phyloP scores from a whole-genome alignment of 495 filamentous ascomycete genomes.

The Neurospora tetraspora region DNA sequence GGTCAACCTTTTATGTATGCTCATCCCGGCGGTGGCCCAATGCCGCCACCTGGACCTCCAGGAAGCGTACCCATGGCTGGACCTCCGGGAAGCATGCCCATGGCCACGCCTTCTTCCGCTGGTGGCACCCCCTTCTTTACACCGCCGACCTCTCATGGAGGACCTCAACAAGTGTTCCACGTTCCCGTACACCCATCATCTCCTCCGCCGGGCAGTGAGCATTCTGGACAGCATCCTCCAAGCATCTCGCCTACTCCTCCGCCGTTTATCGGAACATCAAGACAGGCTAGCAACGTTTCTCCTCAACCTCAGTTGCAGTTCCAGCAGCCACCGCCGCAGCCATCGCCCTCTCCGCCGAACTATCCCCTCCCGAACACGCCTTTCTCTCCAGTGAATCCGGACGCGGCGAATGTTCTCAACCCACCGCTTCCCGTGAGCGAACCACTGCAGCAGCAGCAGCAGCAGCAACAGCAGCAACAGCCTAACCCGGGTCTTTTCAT shows the following conservation, averaged over 20 bases:
- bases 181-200: neutral
- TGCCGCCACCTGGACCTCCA: neutral
- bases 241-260: neutral
- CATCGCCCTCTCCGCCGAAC: neutral
- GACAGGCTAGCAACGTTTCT: neutral
- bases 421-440: conserved; percentile 1
- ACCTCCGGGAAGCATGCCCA: neutral
- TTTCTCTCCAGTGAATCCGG: conserved; percentile 14
- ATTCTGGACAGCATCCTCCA: neutral
- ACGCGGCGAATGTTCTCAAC: conserved; percentile 2
- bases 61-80: neutral
- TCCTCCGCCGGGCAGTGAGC: neutral
- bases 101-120: neutral
- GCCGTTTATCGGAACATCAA: neutral
- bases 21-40: neutral
- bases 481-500: neutral
- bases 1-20: conserved; percentile 2
- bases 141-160: neutral
- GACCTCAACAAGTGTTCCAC: neutral
- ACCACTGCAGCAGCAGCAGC: neutral
- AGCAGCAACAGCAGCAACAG: neutral
- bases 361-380: conserved; percentile 5
- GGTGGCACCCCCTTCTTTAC: neutral
- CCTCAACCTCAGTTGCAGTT: neutral
- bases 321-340: neutral